Evolutionary conservation across 305 asterid genomes (phyloP), one percentile per base, ranked within the genome.

Genomic region (Fraxinus floribunda): DNA sequence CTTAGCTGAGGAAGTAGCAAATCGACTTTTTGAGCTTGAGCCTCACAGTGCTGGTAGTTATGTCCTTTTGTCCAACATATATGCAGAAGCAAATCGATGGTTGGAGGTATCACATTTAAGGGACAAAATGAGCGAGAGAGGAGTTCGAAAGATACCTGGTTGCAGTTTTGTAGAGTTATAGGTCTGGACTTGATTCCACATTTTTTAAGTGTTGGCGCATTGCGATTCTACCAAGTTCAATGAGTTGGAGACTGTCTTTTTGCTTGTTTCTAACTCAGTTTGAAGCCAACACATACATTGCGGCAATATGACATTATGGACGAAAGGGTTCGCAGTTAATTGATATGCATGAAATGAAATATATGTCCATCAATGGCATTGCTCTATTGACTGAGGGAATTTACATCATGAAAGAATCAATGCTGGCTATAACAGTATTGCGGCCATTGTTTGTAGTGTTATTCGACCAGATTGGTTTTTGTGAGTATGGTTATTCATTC

Each of bases 71-170:
- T 93, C 98, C 30, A 88, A 88, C 80, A 89, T 94, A 10, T 93
- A 93, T 81, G 95, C 95, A 18, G 92, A 88, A 11, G 88, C 91
- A 62, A 89, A 91, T 82, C 84, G 88, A 81, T 94, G 97, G 98
- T 73, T 70, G 83, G 91, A 88, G 35, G 94, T 92, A 74, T 89
- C 75, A 57, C 77, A 80, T 83, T 52, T 91, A 87, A 89, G 97
- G 84, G 86, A 75, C 22, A 86, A 80, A 84, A 93, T 92, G 93
- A 84, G 83, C 20, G 92, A 90, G 83, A 87, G 46, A 77, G 93
- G 96, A 46, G 74, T 89, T 9, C 86, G 86, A 82, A 94, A 92
- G 83, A 76, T 91, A 71, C 92, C 91, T 57, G 98, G 98, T 62
- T 88, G 80, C 85, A 93, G 94, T 85, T 90, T 86, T 85, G 55